Evolutionary conservation across 306 rosid species (phyloP), one percentile per base, ranked within the genome.

Genomic region (Ammopiptanthus mongolicus): DNA sequence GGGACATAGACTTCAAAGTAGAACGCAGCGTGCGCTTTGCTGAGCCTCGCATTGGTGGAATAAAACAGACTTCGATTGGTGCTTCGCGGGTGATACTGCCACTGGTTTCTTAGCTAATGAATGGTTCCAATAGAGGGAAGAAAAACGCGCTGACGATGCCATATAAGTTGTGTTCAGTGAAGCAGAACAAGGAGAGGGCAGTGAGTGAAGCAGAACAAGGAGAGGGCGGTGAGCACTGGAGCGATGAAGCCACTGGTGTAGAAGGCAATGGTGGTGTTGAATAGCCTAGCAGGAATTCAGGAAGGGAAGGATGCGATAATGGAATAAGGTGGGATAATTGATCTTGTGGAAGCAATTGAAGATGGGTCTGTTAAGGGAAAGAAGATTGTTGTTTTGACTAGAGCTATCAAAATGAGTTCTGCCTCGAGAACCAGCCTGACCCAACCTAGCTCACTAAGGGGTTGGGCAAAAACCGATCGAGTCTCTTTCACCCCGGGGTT

Each of bases 251-350:
- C 94, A 7, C 75, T 93, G 23, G 97, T 93, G 15, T 97, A 91
- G 97, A 93, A 93, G 82, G 98, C 98, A 41, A 93, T 93, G 97
- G 98, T 93, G 55, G 93, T 93, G 65, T 70, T 93, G 61, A 93
- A 87, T 70, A 93, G 96, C 83, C 62, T 93, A 80, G 93, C 94
- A 0, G 93, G 78, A 36, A 77, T 89, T 48, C 81, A 82, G 52
- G 97, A 91, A 57, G 98, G 98, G 48, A 88, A 84, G 73, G 92
- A 85, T 13, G 87, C 97, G 3, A 85, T 93, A 56, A 96, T 91
- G 14, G 97, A 89, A 67, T 96, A 88, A 77, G 93, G 92, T 3
- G 98, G 98, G 78, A 76, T 93, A 12, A 88, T 91, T 13, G 97
- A 88, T 2, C 90, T 93, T 7, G 98, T 93, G 8, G 98, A 93